Percentiles rank a stretch among this genome's conserved stretches.
Evolutionary conservation across 2,329 filamentous ascomycete genomes (phyloP).

Genomic region (Aspergillus neotritici): DNA sequence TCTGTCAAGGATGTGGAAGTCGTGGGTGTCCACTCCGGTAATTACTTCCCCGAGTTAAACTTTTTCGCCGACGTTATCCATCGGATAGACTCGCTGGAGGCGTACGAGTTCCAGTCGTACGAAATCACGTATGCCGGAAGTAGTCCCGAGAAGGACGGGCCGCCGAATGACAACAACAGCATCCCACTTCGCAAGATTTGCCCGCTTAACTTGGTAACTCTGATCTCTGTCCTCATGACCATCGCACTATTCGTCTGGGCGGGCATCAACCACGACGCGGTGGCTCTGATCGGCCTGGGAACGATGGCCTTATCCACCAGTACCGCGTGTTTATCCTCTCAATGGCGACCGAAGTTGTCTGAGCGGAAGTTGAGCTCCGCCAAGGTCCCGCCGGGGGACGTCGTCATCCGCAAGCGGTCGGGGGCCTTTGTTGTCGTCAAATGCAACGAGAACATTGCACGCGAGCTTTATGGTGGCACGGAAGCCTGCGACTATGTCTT

Average conservation of each 20-base stretch:
- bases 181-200: constrained; percentile 40
- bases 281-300: constrained; percentile 49
- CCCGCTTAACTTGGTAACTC: constrained; percentile 50
- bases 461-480: constrained; percentile 58
- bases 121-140: constrained; percentile 1
- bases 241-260: constrained; percentile 17
- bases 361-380: constrained; percentile 43
- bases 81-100: constrained; percentile 22
- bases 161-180: background rate
- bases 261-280: constrained; percentile 43
- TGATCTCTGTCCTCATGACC: constrained; percentile 44
- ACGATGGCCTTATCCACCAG: constrained; percentile 51
- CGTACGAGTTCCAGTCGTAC: constrained; percentile 7
- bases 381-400: constrained; percentile 51
- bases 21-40: constrained; percentile 54
- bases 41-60: constrained; percentile 50
- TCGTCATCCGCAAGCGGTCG: constrained; percentile 56
- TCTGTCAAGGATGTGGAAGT: constrained; percentile 48
- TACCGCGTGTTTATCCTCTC: constrained; percentile 53
- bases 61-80: constrained; percentile 60
- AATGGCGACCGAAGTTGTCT: constrained; percentile 54
- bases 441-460: constrained; percentile 55
- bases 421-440: constrained; percentile 55
- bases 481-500: constrained; percentile 57
- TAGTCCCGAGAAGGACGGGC: background rate